Evolutionary conservation across 1,284 basidiomycete species (phyloP), one percentile per base, ranked within the genome.

Genomic region (Singerocomus inundabilis): DNA sequence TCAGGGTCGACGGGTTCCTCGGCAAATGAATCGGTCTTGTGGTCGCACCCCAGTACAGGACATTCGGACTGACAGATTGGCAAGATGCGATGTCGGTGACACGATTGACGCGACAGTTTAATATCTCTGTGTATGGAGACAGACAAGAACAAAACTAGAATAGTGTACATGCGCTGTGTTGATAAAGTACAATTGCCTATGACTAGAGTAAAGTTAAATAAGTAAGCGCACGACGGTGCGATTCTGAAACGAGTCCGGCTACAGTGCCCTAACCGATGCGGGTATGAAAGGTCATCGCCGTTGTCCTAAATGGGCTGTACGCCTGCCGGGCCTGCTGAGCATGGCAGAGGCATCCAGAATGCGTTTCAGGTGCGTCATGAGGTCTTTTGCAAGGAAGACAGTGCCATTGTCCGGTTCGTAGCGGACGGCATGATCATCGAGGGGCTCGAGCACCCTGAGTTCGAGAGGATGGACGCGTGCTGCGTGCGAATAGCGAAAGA

Each of bases 391-490:
- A 39, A 85, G 71, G 62, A 82, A 85, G 26, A 85, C 82, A 10
- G 76, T 81, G 52, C 75, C 83, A 50, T 71, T 79, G 32, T 85
- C 82, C 57, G 80, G 77, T 57, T 86, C 83, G 56, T 84, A 82
- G 25, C 73, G 73, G 39, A 76, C 70, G 42, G 72, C 64, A 28
- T 65, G 64, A 18, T 77, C 76, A 45, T 77, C 74, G 44, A 85
- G 77, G 26, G 69, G 61, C 62, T 82, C 78, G 42, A 84, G 68
- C 54, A 85, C 74, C 55, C 70, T 72, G 26, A 86, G 70, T 56
- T 85, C 80, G 11, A 72, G 56, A 4, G 78, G 76, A 52, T 78
- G 75, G 1, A 82, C 55, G 1, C 72, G 70, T 12, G 63, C 63
- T 37, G 66, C 66, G 54, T 80, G 72, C 2, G 71, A 70, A 53